Base-by-base conservation (phyloP, 2,329 filamentous ascomycete genomes). In the Exophiala calicioides region DNA sequence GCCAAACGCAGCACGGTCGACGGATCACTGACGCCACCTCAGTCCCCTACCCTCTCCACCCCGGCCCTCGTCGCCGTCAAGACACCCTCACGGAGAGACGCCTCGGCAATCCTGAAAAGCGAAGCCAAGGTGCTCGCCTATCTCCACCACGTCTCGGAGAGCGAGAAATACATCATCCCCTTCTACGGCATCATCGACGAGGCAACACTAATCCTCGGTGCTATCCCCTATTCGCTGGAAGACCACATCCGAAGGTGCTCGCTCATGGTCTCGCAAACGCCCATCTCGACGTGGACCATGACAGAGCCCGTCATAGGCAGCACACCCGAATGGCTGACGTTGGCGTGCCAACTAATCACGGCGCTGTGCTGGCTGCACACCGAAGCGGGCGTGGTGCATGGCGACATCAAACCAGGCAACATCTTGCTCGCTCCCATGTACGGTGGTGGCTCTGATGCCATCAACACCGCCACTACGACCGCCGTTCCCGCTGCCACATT, bases 321-420 rank as follows among this genome's bases (percentile, higher is more conserved):
- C 31, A 39, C 56, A 2, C 45, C 60, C 5, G 44, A 36, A 33
- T 76, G 72, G 72, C 61, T 66, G 1, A 56, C 60, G 8, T 59
- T 76, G 4, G 68, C 71, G 10, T 54, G 57, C 27, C 63, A 65
- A 38, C 62, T 76, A 8, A 67, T 74, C 38, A 44, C 55, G 5
- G 66, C 70, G 1, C 61, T 76, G 2, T 55, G 58, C 5, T 76
- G 71, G 68, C 60, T 76, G 5, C 73, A 76, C 39, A 54, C 58
- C 24, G 51, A 55, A 3, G 61, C 65, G 2, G 62, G 64, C 3
- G 62, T 75, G 3, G 64, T 75, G 2, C 73, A 76, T 52, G 72
- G 70, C 1, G 72, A 75, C 58, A 68, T 75, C 57, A 75, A 75
- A 50, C 71, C 70, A 4, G 65, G 68, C 34, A 75, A 74, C 30